Evolutionary conservation across 2,329 filamentous ascomycete genomes (phyloP).

Genomic region (Fusarium napiforme): DNA sequence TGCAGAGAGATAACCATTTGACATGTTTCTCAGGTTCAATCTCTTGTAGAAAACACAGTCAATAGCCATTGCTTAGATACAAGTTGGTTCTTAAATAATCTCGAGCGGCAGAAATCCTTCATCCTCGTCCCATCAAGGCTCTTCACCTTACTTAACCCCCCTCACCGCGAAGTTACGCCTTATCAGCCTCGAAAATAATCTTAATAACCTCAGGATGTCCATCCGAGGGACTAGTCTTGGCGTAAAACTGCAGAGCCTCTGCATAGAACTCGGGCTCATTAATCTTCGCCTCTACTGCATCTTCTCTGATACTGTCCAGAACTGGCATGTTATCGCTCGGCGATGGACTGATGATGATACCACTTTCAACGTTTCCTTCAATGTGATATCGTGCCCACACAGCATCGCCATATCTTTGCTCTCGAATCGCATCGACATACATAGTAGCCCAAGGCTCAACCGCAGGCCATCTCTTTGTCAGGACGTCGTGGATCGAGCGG

Average conservation of each 20-base stretch:
- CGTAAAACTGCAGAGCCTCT: neutral
- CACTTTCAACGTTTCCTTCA: neutral
- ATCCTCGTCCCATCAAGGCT: no score
- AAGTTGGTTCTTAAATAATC: no score
- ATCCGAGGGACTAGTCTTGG: neutral
- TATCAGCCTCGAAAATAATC: neutral
- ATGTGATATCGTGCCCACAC: neutral
- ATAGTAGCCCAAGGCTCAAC: neutral
- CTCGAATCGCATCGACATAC: neutral
- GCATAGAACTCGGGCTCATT: neutral
- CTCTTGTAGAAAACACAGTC: accelerated
- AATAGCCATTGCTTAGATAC: neutral
- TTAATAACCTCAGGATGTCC: neutral
- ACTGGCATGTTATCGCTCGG: neutral
- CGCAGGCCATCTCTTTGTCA: neutral
- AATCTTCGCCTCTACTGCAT: neutral
- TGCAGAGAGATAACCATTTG: neutral
- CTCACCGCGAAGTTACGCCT: accelerated
- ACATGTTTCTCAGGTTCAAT: neutral
- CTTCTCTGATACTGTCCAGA: neutral
- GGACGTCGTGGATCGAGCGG: neutral
- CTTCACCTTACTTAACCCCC: accelerated
- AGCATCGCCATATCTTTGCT: neutral
- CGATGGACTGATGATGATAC: neutral
- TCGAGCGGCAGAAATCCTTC: neutral